Evolutionary conservation across 495 filamentous ascomycete species (phyloP).

Genomic region (Jackrogersella minutella): DNA sequence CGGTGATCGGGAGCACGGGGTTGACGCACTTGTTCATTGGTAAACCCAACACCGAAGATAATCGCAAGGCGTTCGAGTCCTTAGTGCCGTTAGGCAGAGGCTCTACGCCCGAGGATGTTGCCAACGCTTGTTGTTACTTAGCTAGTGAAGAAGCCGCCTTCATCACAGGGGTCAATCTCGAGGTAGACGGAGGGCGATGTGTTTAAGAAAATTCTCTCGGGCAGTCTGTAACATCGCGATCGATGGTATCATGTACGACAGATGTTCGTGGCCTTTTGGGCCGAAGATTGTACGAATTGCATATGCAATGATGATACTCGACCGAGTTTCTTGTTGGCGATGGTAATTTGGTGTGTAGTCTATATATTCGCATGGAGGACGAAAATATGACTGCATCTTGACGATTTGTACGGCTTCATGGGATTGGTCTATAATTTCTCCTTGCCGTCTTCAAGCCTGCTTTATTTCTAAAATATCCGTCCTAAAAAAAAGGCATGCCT

Average conservation of each 20-base stretch:
- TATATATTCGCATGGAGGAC: slow-evolving; percentile 17
- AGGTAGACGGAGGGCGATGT: slow-evolving; percentile 65
- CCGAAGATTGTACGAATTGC: slow-evolving; percentile 14
- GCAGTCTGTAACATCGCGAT: background rate
- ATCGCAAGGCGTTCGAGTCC: slow-evolving; percentile 70
- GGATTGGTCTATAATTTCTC: background rate
- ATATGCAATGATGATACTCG: background rate
- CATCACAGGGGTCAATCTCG: slow-evolving; percentile 71
- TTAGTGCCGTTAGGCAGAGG: slow-evolving; percentile 72
- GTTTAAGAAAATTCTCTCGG: slow-evolving; percentile 31
- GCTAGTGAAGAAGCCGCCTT: slow-evolving; percentile 73
- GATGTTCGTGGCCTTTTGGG: slow-evolving; percentile 4
- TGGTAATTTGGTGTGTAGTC: slow-evolving; percentile 9
- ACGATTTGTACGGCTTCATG: background rate
- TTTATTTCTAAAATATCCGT: background rate
- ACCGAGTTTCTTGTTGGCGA: background rate
- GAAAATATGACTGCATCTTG: slow-evolving; percentile 11
- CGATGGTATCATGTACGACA: background rate
- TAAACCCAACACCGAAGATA: slow-evolving; percentile 72
- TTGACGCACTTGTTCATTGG: slow-evolving; percentile 73
- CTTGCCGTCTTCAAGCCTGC: background rate
- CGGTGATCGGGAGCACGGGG: slow-evolving; percentile 68
- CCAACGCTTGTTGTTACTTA: slow-evolving; percentile 71
- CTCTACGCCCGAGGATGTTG: slow-evolving; percentile 70
- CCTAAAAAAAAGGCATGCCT: background rate